These are phyloP conservation scores for Helotiales sp. DNA, from an alignment of 2,329 filamentous ascomycete genomes.

Conservation along the genomic window DNA sequence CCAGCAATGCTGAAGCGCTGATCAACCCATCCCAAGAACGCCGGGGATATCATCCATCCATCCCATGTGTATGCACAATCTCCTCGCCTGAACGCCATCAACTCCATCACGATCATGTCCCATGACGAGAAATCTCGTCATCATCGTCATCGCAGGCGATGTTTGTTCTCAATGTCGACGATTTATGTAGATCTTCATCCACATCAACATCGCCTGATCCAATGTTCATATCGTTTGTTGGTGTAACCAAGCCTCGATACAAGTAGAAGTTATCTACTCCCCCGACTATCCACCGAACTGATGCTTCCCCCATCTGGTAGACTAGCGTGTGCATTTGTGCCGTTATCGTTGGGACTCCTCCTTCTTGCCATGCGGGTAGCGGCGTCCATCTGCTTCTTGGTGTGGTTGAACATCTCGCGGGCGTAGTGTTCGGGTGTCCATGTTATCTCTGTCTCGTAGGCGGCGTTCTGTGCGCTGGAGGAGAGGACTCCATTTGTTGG, in stretches of 20 bases:
- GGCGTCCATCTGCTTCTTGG: constrained; percentile 64
- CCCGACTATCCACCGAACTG: constrained; percentile 14
- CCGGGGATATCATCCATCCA: background rate
- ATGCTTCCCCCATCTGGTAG: constrained; percentile 8
- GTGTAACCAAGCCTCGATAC: background rate
- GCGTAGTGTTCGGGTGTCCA: constrained; percentile 46
- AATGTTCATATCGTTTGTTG: too few relatives aligned
- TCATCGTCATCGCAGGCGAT: background rate
- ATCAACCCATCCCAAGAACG: background rate
- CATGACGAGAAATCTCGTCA: background rate
- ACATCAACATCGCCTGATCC: background rate
- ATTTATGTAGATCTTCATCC: background rate
- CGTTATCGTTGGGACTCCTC: constrained; percentile 7
- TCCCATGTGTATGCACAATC: background rate
- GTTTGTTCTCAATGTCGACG: background rate
- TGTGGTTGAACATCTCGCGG: constrained; percentile 63
- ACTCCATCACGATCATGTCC: background rate
- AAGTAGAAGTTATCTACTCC: background rate
- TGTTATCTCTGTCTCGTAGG: background rate
- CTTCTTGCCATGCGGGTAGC: constrained; percentile 45
- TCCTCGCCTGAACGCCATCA: background rate
- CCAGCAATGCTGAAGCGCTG: background rate
- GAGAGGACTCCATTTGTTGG: background rate
- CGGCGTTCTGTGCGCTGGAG: background rate
- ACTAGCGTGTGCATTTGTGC: constrained; percentile 5